A percentile compares a stretch with the other conserved stretches of the same genome.
Evolutionary conservation across 1,284 basidiomycete genomes (phyloP).

Genomic region (Microbotryum intermedium): DNA sequence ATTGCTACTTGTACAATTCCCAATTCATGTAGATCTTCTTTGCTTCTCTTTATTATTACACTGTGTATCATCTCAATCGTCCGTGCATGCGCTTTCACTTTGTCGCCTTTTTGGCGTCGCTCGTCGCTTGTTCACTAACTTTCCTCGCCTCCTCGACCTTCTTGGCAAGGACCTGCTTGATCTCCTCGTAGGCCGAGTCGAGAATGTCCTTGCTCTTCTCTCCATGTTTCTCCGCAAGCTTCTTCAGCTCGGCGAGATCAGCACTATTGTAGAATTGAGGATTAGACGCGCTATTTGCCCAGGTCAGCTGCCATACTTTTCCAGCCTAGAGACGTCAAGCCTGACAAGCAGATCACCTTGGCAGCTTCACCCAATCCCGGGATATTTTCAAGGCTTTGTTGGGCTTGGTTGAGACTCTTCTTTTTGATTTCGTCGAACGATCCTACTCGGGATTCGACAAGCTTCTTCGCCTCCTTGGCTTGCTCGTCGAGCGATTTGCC

Average conservation of each 20-base stretch:
- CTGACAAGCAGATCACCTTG: conserved; percentile 17
- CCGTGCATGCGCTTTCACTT: not conserved
- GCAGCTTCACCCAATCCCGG: conserved; percentile 17
- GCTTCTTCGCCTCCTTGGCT: conserved; percentile 43
- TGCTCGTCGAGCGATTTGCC: conserved; percentile 44
- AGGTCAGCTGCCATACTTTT: not conserved
- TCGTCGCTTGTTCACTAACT: conserved; percentile 22
- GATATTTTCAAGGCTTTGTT: conserved; percentile 34
- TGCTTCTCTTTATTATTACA: no score
- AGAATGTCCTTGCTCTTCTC: conserved; percentile 45
- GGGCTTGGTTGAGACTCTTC: conserved; percentile 35
- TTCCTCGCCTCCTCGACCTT: conserved; percentile 31
- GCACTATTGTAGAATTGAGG: conserved; percentile 25
- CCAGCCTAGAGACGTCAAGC: not conserved
- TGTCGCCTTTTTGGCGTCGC: conserved; percentile 27
- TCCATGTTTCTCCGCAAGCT: conserved; percentile 43
- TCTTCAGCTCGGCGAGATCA: conserved; percentile 42
- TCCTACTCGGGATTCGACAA: conserved; percentile 43
- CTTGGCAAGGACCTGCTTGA: conserved; percentile 32
- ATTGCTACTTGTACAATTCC: no score
- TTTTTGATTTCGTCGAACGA: conserved; percentile 41
- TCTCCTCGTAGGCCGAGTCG: conserved; percentile 28
- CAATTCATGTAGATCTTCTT: no score
- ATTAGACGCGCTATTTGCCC: not conserved
- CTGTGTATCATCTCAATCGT: no score